These are phyloP conservation scores for Lithohypha guttulata DNA, from an alignment of 2,329 filamentous ascomycete species.

Conservation along the genomic window DNA sequence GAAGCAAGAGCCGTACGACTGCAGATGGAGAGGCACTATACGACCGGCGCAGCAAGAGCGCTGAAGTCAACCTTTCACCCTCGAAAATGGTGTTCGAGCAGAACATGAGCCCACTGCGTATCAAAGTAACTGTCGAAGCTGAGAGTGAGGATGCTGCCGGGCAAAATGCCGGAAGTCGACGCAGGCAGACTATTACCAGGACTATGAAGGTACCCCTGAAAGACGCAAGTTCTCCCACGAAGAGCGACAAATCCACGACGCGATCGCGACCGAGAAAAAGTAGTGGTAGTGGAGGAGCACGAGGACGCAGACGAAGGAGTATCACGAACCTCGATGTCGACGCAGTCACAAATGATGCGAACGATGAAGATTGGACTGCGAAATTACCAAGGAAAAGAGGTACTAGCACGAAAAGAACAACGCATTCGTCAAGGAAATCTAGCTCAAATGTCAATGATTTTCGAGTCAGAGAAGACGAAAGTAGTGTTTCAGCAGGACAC, in stretches of 20 bases:
- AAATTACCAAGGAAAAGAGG: conserved; percentile 17
- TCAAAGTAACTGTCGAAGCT: conserved; percentile 38
- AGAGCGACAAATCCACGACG: neutral
- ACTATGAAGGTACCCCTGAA: conserved; percentile 35
- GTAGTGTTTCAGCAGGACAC: neutral
- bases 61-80: conserved; percentile 2
- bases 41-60: conserved; percentile 1
- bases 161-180: conserved; percentile 20
- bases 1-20: neutral
- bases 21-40: too few relatives aligned
- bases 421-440: conserved; percentile 1
- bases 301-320: conserved; percentile 15
- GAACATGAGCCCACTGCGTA: conserved; percentile 36
- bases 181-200: conserved; percentile 17
- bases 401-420: conserved; percentile 1
- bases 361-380: conserved; percentile 19
- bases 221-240: conserved; percentile 11
- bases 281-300: conserved; percentile 12
- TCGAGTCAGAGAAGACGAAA: conserved; percentile 2
- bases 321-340: conserved; percentile 20
- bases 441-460: neutral
- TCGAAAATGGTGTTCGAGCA: conserved; percentile 22
- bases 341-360: conserved; percentile 20
- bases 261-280: conserved; percentile 8
- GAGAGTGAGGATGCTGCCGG: conserved; percentile 33